These are phyloP conservation scores for Aspergillus terreus DNA, from an alignment of 2,329 filamentous ascomycete species.

Conservation along the genomic window DNA sequence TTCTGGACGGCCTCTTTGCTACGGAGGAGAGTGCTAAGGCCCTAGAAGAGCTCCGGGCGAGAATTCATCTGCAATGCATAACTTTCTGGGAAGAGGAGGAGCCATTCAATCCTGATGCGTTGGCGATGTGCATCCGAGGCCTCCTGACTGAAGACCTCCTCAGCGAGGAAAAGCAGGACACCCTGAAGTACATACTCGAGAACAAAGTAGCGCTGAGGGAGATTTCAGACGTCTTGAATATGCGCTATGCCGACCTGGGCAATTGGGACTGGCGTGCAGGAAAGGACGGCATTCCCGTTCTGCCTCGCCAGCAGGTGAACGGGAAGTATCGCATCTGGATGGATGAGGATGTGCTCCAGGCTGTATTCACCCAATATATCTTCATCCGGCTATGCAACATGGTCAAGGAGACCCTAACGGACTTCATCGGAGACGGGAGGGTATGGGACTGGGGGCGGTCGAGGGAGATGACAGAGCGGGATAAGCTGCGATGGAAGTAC, in stretches of 20 bases:
- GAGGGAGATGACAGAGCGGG: slow-evolving; percentile 12
- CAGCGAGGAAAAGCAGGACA: slow-evolving; percentile 41
- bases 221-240: slow-evolving; percentile 44
- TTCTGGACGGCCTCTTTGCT: slow-evolving; percentile 30
- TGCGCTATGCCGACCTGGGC: slow-evolving; percentile 40
- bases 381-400: slow-evolving; percentile 34
- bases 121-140: slow-evolving; percentile 36
- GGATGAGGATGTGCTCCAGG: slow-evolving; percentile 46
- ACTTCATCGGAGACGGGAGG: slow-evolving; percentile 2
- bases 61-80: not conserved
- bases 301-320: slow-evolving; percentile 42
- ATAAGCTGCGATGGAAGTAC: slow-evolving; percentile 24
- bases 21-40: slow-evolving; percentile 19
- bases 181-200: slow-evolving; percentile 38
- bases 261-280: slow-evolving; percentile 43
- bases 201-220: slow-evolving; percentile 39
- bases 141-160: slow-evolving; percentile 41
- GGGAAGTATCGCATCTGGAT: slow-evolving; percentile 47
- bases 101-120: slow-evolving; percentile 29
- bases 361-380: slow-evolving; percentile 45
- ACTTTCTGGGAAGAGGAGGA: slow-evolving; percentile 14
- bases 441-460: slow-evolving; percentile 13
- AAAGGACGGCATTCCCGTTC: slow-evolving; percentile 39
- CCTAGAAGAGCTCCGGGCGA: slow-evolving; percentile 1
- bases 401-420: slow-evolving; percentile 14